These are phyloP conservation scores for Ephemerocybe angulata DNA, from an alignment of 768 basidiomycete species.

Conservation along the genomic window DNA sequence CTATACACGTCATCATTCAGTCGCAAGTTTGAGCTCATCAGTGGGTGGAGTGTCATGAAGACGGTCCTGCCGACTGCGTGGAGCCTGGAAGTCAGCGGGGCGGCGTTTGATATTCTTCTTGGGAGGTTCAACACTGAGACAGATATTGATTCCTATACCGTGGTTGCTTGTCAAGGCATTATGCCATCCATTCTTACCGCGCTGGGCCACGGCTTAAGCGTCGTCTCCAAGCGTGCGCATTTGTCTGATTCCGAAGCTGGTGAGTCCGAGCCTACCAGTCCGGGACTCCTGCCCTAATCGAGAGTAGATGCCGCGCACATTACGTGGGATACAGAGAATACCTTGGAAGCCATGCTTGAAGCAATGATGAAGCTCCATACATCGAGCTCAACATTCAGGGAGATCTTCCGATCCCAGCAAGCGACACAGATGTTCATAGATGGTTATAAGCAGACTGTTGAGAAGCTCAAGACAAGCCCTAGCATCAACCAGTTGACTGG, in stretches of 20 bases:
- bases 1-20: conserved; percentile 58
- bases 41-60: conserved; percentile 78
- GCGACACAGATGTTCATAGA: conserved; percentile 65
- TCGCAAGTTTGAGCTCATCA: conserved; percentile 79
- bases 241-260: conserved; percentile 27
- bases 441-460: conserved; percentile 55
- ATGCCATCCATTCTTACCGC: conserved; percentile 69
- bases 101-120: conserved; percentile 66
- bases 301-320: conserved; percentile 18
- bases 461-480: conserved; percentile 33
- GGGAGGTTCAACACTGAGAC: conserved; percentile 34
- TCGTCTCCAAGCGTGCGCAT: conserved; percentile 35
- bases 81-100: conserved; percentile 62
- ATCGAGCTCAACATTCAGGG: conserved; percentile 61
- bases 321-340: conserved; percentile 30
- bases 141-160: conserved; percentile 17
- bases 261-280: conserved; percentile 11
- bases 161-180: conserved; percentile 62
- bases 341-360: conserved; percentile 61
- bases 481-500: conserved; percentile 41
- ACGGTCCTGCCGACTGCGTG: conserved; percentile 65
- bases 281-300: conserved; percentile 1
- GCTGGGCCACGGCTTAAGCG: conserved; percentile 52
- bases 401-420: conserved; percentile 69
- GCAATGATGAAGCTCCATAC: conserved; percentile 68